phyloP scores from a whole-genome alignment of 1,284 basidiomycete species.

The Dichomitus squalens region DNA sequence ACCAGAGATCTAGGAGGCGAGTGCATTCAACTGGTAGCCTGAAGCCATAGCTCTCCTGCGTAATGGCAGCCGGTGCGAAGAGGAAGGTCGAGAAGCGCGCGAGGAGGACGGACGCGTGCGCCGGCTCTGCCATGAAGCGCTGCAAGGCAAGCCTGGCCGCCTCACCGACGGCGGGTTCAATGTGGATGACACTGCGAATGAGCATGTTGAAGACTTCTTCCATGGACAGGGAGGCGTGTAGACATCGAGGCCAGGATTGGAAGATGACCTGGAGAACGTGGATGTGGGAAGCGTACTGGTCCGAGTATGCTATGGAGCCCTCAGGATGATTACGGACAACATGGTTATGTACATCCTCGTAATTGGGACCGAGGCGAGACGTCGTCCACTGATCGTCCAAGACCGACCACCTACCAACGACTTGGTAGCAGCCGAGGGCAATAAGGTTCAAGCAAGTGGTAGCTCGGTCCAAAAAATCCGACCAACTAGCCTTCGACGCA shows the following conservation, averaged over 20 bases:
- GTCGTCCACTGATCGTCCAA: slow-evolving; percentile 83
- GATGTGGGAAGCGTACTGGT: slow-evolving; percentile 65
- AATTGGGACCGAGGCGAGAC: slow-evolving; percentile 59
- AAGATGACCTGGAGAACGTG: slow-evolving; percentile 80
- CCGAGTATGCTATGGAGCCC: slow-evolving; percentile 73
- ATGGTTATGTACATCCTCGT: slow-evolving; percentile 71
- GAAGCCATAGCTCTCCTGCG: slow-evolving; percentile 67
- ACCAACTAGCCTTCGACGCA: slow-evolving; percentile 67
- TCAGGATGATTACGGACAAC: slow-evolving; percentile 72
- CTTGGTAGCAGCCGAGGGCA: slow-evolving; percentile 64
- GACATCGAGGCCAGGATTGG: slow-evolving; percentile 84
- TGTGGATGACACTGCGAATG: slow-evolving; percentile 80
- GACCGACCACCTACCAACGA: slow-evolving; percentile 77
- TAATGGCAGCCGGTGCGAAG: slow-evolving; percentile 72
- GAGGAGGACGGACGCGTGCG: slow-evolving; percentile 64
- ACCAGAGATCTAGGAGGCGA: slow-evolving; percentile 75
- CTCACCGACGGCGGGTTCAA: slow-evolving; percentile 77
- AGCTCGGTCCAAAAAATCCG: slow-evolving; percentile 74
- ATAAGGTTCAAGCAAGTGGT: slow-evolving; percentile 66
- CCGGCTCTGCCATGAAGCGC: slow-evolving; percentile 70
- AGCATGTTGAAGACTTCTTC: slow-evolving; percentile 79
- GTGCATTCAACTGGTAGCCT: slow-evolving; percentile 66
- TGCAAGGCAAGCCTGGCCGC: slow-evolving; percentile 72
- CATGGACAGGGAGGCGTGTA: slow-evolving; percentile 59
- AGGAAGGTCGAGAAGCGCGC: slow-evolving; percentile 76